Evolutionary conservation across 164 flowering plant genomes (phyloP).

Genomic region (Malania oleifera): DNA sequence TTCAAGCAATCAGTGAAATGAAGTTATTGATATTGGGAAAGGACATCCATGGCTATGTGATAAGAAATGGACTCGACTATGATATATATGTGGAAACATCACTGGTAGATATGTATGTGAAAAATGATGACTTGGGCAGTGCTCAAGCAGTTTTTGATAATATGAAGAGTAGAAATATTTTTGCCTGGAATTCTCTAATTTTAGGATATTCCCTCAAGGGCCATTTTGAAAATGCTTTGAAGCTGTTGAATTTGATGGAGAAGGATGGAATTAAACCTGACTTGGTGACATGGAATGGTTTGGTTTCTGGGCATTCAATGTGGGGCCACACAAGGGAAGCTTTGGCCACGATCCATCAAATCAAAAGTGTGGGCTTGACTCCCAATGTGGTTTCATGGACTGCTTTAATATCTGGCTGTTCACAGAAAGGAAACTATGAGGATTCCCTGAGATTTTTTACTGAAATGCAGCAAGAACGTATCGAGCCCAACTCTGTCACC

Average conservation of each 20-base stretch:
- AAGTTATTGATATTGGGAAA: conserved; percentile 33
- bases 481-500: conserved; percentile 53
- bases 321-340: conserved; percentile 42
- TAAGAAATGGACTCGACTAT: conserved; percentile 42
- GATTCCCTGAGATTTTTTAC: conserved; percentile 33
- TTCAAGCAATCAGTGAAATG: conserved; percentile 49
- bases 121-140: conserved; percentile 30
- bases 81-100: conserved; percentile 55
- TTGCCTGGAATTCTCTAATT: conserved; percentile 61
- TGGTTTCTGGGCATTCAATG: conserved; percentile 53
- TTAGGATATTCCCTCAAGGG: conserved; percentile 56
- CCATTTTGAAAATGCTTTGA: conserved; percentile 31
- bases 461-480: conserved; percentile 48
- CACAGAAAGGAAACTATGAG: conserved; percentile 32
- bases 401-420: conserved; percentile 58
- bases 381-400: conserved; percentile 76
- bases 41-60: conserved; percentile 50
- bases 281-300: conserved; percentile 55
- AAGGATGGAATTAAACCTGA: conserved; percentile 48
- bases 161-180: conserved; percentile 39
- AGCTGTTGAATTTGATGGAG: conserved; percentile 39
- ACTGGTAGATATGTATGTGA: conserved; percentile 65
- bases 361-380: conserved; percentile 34
- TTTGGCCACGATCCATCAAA: conserved; percentile 30
- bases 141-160: conserved; percentile 38